These are phyloP conservation scores for Globisporangium heterothallicum DNA, from an alignment of 352 stramenopile genomes.

Conservation along the genomic window DNA sequence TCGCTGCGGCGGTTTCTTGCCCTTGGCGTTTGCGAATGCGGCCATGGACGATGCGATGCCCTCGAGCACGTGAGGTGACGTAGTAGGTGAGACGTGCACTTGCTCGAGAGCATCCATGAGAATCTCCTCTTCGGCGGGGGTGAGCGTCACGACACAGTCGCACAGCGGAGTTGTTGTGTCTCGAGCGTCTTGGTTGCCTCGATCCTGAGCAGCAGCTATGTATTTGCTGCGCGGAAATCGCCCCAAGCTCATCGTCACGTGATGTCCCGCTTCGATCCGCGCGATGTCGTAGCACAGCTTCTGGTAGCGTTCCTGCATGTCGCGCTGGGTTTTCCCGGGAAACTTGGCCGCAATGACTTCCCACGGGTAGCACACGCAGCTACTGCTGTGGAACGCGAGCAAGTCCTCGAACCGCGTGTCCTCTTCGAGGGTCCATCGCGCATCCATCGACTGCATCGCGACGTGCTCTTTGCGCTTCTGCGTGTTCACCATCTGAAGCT, in stretches of 20 bases:
- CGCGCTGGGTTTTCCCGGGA: conserved; percentile 39
- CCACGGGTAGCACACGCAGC: conserved; percentile 50
- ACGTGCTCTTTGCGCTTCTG: conserved; percentile 41
- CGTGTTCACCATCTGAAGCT: conserved; percentile 36
- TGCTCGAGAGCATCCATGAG: conserved; percentile 46
- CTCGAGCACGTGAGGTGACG: conserved; percentile 39
- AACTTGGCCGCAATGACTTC: conserved; percentile 47
- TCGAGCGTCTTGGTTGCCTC: conserved; percentile 8
- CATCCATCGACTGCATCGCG: conserved; percentile 46
- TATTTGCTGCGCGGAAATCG: conserved; percentile 20
- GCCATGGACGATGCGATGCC: conserved; percentile 51
- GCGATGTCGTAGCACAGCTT: conserved; percentile 75
- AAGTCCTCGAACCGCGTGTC: conserved; percentile 63
- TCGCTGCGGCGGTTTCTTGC: conserved; percentile 32
- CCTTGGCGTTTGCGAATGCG: conserved; percentile 41
- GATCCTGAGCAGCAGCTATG: not conserved
- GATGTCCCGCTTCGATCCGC: conserved; percentile 59
- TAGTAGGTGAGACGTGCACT: conserved; percentile 37
- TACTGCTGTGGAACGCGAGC: conserved; percentile 35
- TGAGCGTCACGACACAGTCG: conserved; percentile 59
- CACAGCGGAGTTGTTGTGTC: conserved; percentile 21
- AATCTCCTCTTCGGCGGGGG: conserved; percentile 37
- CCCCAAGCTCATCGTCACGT: conserved; percentile 52
- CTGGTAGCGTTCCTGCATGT: conserved; percentile 60
- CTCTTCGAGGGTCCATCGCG: conserved; percentile 54